Base-by-base conservation (phyloP, 108 stramenopile genomes). In the Parmales sp. region DNA sequence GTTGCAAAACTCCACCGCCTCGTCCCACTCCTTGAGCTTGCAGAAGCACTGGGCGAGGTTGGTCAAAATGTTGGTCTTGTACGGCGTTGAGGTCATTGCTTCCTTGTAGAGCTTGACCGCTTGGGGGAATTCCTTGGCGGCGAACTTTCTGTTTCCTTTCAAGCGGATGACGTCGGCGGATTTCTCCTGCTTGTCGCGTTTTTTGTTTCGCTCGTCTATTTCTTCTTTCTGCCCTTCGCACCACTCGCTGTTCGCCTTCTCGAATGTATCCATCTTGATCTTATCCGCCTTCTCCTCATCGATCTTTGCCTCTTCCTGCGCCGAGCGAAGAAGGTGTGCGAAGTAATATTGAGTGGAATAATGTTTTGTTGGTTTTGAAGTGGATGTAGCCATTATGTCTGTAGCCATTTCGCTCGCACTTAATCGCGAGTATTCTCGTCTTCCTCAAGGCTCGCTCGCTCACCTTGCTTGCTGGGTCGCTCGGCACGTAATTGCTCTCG, bases 61-160 rank as follows among this genome's bases (percentile, higher is more conserved):
- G 11, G 45, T 39, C 18, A 74, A 39, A 2, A 54, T 25, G 22
- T 38, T 34, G 5, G 20, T 22, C 18, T 74, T 69, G 51, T 60
- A 74, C 8, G 74, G 74, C n/a, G 67, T 37, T 19, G 16, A 28
- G 2, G 25, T 48, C 9, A 74, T 43, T n/a, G 51, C 25, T 29
- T 69, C 74, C n/a, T n/a, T 64, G 43, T 74, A 74, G 0, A 22
- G 0, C 45, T 64, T 29, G 29, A 74, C 4, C 18, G 74, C 74
- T 3, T 37, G 22, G 39, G 37, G 37, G 63, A 31, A 74, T 25
- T 70, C 29, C 54, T 67, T 67, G 22, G 51, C 51, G 39, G 64
- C 60, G 67, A 69, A 74, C 51, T 68, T 70, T 7, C 44, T 20
- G 38, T 74, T 74, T 0, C 74, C 74, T 39, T 70, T 69, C 22